Base-by-base conservation (phyloP, 257 asterid species). In the Echites panduratus region DNA sequence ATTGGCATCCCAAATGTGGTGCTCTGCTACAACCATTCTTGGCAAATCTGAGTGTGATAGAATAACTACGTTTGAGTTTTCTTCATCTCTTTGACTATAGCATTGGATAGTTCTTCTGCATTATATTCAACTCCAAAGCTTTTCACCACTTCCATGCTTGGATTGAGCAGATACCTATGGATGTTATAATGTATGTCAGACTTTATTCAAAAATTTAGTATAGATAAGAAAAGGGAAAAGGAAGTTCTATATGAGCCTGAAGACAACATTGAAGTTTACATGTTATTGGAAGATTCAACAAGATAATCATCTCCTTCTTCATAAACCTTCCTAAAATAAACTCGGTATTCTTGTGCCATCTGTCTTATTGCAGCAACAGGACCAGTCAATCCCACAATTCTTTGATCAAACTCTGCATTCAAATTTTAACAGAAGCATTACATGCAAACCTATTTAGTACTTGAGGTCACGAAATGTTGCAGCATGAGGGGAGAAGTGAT, bases 341-440 rank as follows among this genome's bases (percentile, higher is more conserved):
- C 96, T 71, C 98, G 62, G 83, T 92, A 95, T 78, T 92, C 98
- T 80, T 87, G 97, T 66, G 99, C 92, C 93, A 87, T 92, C 80
- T 95, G 98, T 84, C 96, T 88, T 71, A 90, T 80, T 35, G 98
- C 88, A 79, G 80, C 27, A 66, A 75, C 96, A 47, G 92, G 86
- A 79, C 99, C 99, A 0, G 96, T 95, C 78, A 95, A 82, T 77
- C 99, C 98, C 78, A 89, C 79, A 53, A 95, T 92, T 78, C 86
- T 85, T 8, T 91, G 77, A 81, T 85, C 87, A 52, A 92, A 87
- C 83, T 95, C 99, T 95, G 90, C 77, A 64, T 17, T 64, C 27
- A 7, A 38, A 17, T 64, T 64, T 38, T 7, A 7, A 17, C 20
- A 64, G 17, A 64, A 19, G 43, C 27, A 64, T 29, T 64, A 20